Evolutionary conservation across 768 basidiomycete species (phyloP).

Genomic region (Leccinum disarticulatum): DNA sequence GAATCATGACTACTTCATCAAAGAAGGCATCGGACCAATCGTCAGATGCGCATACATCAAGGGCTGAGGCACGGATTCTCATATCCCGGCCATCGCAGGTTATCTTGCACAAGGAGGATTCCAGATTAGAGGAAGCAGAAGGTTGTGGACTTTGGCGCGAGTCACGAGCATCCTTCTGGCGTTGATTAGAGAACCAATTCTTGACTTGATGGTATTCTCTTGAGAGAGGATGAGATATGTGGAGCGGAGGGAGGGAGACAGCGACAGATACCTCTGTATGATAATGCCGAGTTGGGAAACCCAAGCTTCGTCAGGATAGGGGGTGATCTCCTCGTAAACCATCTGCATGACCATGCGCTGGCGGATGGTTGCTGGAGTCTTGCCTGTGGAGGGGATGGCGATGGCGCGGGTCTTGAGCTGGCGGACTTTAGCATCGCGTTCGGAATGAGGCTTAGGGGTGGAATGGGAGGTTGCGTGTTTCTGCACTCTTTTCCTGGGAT

Average conservation of each 20-base stretch:
- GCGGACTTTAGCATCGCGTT: slow-evolving; percentile 33
- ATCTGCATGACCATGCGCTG: slow-evolving; percentile 60
- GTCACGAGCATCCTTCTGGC: slow-evolving; percentile 46
- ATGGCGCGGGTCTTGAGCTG: slow-evolving; percentile 33
- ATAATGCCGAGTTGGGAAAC: slow-evolving; percentile 56
- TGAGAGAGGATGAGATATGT: slow-evolving; percentile 10
- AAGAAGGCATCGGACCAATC: slow-evolving; percentile 64
- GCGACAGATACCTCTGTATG: slow-evolving; percentile 46
- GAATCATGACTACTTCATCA: slow-evolving; percentile 59
- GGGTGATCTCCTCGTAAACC: slow-evolving; percentile 65
- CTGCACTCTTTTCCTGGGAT: slow-evolving; percentile 27
- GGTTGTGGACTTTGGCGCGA: slow-evolving; percentile 36
- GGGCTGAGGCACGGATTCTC: slow-evolving; percentile 48
- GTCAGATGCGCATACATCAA: slow-evolving; percentile 41
- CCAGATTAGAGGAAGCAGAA: slow-evolving; percentile 33
- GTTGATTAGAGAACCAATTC: slow-evolving; percentile 69
- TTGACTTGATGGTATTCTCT: slow-evolving; percentile 62
- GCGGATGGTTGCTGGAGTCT: slow-evolving; percentile 52
- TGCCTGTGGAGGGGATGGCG: slow-evolving; percentile 35
- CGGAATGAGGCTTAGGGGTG: slow-evolving; percentile 24
- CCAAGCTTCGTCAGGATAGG: slow-evolving; percentile 64
- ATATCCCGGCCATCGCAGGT: slow-evolving; percentile 40
- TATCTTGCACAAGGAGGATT: slow-evolving; percentile 36
- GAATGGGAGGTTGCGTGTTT: slow-evolving; percentile 23
- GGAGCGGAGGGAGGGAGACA: not conserved